phyloP scores from a whole-genome alignment of 352 stramenopile genomes.

The Pythium plurisporium region DNA sequence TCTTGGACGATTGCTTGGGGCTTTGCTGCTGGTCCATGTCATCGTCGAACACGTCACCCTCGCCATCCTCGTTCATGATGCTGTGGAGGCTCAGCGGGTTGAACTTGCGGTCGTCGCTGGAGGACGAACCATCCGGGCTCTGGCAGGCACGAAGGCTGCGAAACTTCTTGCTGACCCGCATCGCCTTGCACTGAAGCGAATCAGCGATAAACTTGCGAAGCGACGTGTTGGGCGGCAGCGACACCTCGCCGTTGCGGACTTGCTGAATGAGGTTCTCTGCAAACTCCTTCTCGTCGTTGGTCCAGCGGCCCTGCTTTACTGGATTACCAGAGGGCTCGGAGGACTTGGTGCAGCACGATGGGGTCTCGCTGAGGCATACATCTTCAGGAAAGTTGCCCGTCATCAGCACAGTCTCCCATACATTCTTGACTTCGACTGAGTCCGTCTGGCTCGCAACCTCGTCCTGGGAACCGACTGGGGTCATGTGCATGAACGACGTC shows the following conservation, averaged over 20 bases:
- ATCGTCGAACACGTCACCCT: slow-evolving; percentile 10
- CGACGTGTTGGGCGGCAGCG: slow-evolving; percentile 46
- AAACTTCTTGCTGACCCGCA: slow-evolving; percentile 69
- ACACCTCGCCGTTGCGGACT: slow-evolving; percentile 36
- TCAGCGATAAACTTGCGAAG: slow-evolving; percentile 54
- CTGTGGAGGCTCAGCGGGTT: slow-evolving; percentile 63
- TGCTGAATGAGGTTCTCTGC: slow-evolving; percentile 50
- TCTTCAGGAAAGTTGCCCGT: slow-evolving; percentile 60
- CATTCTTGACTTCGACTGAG: slow-evolving; percentile 28
- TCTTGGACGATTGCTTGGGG: slow-evolving; percentile 38
- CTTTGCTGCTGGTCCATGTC: slow-evolving; percentile 17
- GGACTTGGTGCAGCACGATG: slow-evolving; percentile 21
- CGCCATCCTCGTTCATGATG: slow-evolving; percentile 71
- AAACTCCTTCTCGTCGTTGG: slow-evolving; percentile 53
- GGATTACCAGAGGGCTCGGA: slow-evolving; percentile 12
- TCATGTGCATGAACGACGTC: slow-evolving; percentile 10
- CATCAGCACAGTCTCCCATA: slow-evolving; percentile 62
- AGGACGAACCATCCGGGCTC: slow-evolving; percentile 13
- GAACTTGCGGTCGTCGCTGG: slow-evolving; percentile 29
- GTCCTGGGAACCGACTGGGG: background rate
- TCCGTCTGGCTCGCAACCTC: slow-evolving; percentile 13
- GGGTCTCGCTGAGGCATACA: slow-evolving; percentile 50
- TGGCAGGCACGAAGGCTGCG: slow-evolving; percentile 31
- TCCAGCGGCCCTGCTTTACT: slow-evolving; percentile 53
- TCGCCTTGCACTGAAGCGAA: slow-evolving; percentile 57